These are phyloP conservation scores for Puccinia horiana DNA, from an alignment of 1,284 basidiomycete genomes.

Conservation along the genomic window DNA sequence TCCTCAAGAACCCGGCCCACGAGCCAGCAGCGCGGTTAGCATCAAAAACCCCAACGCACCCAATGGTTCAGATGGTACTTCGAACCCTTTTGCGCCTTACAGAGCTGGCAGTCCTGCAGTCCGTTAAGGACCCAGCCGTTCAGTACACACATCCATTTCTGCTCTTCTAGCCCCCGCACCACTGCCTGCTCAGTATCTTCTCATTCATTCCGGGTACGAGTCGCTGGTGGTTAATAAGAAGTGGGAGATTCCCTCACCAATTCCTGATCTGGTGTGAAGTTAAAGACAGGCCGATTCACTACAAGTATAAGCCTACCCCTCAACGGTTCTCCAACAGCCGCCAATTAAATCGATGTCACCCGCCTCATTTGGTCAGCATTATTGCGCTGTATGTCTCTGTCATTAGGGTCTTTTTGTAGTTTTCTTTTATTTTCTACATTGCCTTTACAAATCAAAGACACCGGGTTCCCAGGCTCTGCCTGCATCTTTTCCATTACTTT, in stretches of 20 bases:
- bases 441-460: too few relatives aligned
- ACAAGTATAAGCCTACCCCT: background rate
- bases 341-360: background rate
- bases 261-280: slow-evolving; percentile 10
- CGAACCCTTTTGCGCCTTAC: slow-evolving; percentile 30
- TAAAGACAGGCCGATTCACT: background rate
- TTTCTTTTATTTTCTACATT: background rate
- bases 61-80: slow-evolving; percentile 16
- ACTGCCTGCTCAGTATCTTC: background rate
- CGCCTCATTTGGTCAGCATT: background rate
- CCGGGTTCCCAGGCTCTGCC: too few relatives aligned
- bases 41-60: slow-evolving; percentile 48
- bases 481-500: too few relatives aligned
- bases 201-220: background rate
- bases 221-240: background rate
- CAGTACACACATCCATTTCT: background rate
- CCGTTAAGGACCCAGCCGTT: background rate
- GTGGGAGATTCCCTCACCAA: slow-evolving; percentile 2
- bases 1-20: slow-evolving; percentile 32
- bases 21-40: slow-evolving; percentile 46
- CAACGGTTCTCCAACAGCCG: background rate
- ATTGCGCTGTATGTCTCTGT: background rate
- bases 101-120: slow-evolving; percentile 40
- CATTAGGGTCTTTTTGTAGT: background rate
- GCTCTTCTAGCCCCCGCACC: slow-evolving; percentile 23